Conservation (phyloP, 2,329 filamentous ascomycete species). For the Sporothrix phasma region DNA sequence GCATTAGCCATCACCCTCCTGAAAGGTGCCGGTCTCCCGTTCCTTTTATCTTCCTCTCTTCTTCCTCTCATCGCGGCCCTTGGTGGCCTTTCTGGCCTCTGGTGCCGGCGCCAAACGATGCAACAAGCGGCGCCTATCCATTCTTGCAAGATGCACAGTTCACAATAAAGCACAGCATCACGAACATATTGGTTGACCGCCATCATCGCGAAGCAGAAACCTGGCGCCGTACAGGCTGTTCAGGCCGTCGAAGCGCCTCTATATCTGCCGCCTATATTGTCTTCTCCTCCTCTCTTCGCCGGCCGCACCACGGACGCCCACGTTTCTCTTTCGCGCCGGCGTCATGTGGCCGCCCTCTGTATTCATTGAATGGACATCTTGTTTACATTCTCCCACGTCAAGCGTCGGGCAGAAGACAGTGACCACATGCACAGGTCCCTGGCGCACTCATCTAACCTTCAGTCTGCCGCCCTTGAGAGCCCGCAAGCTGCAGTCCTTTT, state of each 20-base stretch:
- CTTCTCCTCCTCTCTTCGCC: neutral
- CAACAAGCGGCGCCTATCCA: neutral
- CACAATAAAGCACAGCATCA: neutral
- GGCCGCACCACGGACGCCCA: neutral
- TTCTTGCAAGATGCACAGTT: too few species aligned
- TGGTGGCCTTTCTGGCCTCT: too few species aligned
- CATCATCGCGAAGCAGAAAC: neutral
- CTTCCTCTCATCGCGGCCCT: neutral
- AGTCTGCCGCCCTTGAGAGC: neutral
- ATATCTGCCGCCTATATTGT: too few species aligned
- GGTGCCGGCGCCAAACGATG: neutral
- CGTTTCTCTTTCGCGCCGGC: conserved; percentile 8
- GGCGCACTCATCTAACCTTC: too few species aligned
- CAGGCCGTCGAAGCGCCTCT: too few species aligned
- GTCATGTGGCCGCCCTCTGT: neutral
- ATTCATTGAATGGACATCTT: neutral
- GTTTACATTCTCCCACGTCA: too few species aligned
- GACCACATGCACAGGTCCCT: too few species aligned
- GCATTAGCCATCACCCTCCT: too few species aligned
- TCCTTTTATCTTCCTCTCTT: neutral
- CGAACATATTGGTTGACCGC: neutral
- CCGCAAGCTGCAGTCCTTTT: neutral
- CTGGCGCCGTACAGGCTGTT: neutral
- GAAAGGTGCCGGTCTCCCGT: neutral
- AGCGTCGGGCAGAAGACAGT: too few species aligned